These are phyloP conservation scores for Reticulascus tulasneorum DNA, from an alignment of 2,329 filamentous ascomycete species.

Conservation along the genomic window DNA sequence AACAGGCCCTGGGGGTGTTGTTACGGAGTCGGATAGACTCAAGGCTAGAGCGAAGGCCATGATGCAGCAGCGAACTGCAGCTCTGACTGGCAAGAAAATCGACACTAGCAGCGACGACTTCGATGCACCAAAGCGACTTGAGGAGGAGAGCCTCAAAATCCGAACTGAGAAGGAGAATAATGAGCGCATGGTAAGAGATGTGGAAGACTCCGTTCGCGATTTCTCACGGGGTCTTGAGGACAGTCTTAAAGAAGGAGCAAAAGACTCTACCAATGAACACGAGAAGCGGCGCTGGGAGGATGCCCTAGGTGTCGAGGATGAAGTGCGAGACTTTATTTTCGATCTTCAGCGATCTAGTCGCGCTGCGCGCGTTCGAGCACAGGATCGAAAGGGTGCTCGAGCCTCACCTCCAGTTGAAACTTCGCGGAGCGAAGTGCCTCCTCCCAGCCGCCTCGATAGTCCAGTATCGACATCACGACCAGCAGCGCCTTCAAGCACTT, in stretches of 20 bases:
- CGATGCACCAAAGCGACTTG: conserved; percentile 77
- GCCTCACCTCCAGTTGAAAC: conserved; percentile 37
- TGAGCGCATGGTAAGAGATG: conserved; percentile 92
- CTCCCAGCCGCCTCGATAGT: conserved; percentile 46
- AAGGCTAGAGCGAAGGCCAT: conserved; percentile 95
- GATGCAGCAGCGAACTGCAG: conserved; percentile 97
- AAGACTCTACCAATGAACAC: conserved; percentile 76
- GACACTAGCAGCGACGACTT: conserved; percentile 66
- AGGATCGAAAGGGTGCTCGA: conserved; percentile 49
- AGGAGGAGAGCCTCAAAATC: conserved; percentile 80
- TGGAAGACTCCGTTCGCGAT: conserved; percentile 91
- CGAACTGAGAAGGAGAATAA: conserved; percentile 88
- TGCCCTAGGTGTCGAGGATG: conserved; percentile 90
- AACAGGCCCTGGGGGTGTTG: conserved; percentile 82
- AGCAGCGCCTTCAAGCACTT: conserved; percentile 44
- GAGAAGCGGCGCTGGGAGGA: conserved; percentile 95
- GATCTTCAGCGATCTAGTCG: conserved; percentile 86
- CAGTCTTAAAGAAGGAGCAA: conserved; percentile 74
- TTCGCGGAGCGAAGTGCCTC: conserved; percentile 32
- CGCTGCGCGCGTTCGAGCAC: conserved; percentile 62
- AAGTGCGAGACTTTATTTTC: conserved; percentile 96
- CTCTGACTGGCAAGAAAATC: conserved; percentile 79
- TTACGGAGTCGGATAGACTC: conserved; percentile 90
- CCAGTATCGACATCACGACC: conserved; percentile 51
- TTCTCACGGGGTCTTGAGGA: conserved; percentile 83